Conservation (phyloP, 768 basidiomycete genomes). For the Podaxis carcinomalis region DNA sequence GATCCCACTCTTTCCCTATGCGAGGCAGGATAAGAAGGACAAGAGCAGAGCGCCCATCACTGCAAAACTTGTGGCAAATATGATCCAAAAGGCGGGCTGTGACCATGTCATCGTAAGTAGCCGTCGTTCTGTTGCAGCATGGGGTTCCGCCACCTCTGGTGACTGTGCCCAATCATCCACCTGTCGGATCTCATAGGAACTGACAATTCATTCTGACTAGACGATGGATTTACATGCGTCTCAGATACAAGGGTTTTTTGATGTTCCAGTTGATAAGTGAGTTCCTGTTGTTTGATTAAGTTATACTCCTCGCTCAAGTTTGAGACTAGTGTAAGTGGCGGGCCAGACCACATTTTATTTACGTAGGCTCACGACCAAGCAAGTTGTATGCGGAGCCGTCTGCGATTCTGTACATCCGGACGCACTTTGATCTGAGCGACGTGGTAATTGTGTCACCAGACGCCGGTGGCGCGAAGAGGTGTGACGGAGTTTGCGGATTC, state of each 20-base stretch:
- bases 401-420: conserved; percentile 90
- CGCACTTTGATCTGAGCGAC: conserved; percentile 78
- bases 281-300: conserved; percentile 29
- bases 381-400: conserved; percentile 96
- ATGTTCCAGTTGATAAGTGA: conserved; percentile 99
- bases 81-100: conserved; percentile 88
- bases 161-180: background rate
- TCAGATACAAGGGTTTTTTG: conserved; percentile 99
- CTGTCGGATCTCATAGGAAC: conserved; percentile 9
- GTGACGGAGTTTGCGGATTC: conserved; percentile 16
- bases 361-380: conserved; percentile 13
- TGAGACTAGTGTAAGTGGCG: conserved; percentile 19
- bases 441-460: conserved; percentile 97
- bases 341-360: conserved; percentile 12
- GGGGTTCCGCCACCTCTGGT: background rate
- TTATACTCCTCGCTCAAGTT: conserved; percentile 10
- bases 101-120: conserved; percentile 92
- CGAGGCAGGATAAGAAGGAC: conserved; percentile 98
- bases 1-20: conserved; percentile 94
- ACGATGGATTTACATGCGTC: conserved; percentile 99
- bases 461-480: conserved; percentile 98
- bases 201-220: conserved; percentile 33
- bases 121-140: background rate
- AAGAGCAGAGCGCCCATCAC: conserved; percentile 98
- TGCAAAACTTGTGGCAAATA: conserved; percentile 97